Percentiles rank a stretch among this genome's conserved stretches.
phyloP scores from a whole-genome alignment of 495 filamentous ascomycete genomes.

The Hypoxylon fragiforme region DNA sequence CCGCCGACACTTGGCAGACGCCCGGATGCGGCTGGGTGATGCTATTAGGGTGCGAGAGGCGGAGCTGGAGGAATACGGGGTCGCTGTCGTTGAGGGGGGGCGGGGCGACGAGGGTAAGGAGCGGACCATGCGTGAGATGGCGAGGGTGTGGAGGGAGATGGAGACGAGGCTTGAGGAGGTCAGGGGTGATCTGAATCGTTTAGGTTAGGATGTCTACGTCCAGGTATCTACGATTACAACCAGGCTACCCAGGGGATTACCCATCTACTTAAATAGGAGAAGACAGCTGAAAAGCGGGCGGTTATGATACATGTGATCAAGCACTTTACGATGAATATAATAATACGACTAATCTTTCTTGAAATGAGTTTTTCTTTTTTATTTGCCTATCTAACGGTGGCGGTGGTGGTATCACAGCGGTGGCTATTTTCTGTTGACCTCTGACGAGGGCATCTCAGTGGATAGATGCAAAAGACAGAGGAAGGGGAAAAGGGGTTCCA shows the following conservation, averaged over 20 bases:
- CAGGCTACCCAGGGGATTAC: too few species aligned
- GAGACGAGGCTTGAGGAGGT: slow-evolving; percentile 58
- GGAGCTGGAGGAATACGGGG: slow-evolving; percentile 60
- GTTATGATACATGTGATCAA: too few species aligned
- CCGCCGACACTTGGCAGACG: slow-evolving; percentile 55
- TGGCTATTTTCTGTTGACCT: background rate
- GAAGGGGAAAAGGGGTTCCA: background rate
- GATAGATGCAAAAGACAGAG: slow-evolving; percentile 12
- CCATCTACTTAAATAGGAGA: too few species aligned
- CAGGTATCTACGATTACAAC: too few species aligned
- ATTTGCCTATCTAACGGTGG: slow-evolving; percentile 11
- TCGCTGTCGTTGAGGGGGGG: slow-evolving; percentile 35
- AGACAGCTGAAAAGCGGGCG: too few species aligned
- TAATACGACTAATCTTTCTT: background rate
- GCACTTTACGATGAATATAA: background rate
- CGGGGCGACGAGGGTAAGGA: slow-evolving; percentile 40
- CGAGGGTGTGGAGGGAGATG: slow-evolving; percentile 61
- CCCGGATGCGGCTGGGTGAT: slow-evolving; percentile 52
- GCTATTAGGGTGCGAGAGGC: slow-evolving; percentile 46
- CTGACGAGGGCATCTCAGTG: slow-evolving; percentile 2
- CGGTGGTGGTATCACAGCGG: slow-evolving; percentile 20
- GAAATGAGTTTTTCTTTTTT: background rate
- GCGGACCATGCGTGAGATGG: slow-evolving; percentile 60
- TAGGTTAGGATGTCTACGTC: slow-evolving; percentile 41
- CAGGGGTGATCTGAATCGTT: slow-evolving; percentile 58